Evolutionary conservation across 352 stramenopile species (phyloP), one percentile per base, ranked within the genome.

Genomic region (Globisporangium recalcitrans): DNA sequence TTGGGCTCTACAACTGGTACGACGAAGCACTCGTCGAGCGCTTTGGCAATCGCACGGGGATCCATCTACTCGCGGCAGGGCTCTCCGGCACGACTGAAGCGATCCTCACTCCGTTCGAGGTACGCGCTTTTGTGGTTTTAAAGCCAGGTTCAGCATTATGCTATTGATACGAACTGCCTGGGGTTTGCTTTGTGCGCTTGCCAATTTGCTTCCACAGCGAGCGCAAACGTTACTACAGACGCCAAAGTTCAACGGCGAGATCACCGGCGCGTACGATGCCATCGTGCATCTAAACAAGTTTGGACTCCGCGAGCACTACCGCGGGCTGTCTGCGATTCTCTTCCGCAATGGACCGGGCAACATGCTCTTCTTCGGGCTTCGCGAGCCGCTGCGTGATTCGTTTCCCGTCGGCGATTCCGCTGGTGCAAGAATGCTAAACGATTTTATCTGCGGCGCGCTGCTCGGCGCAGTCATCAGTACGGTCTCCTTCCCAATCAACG

Each of bases 1-100:
- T 96, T 67, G 88, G 88, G 7, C 71, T 95, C 0, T 96, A 94
- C 66, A 94, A 95, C 65, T 91, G 81, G 66, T 96, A 95, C 66
- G 69, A 91, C 59, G 74, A 88, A 49, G 40, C 78, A 34, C 60
- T 96, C 16, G 63, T 67, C 0, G 63, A 70, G 13, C 70, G 65
- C 21, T 81, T 87, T 42, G 83, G 82, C 3, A 61, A 77, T 9
- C 68, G 68, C 19, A 67, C 27, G 42, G 69, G 72, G 24, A 61
- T 90, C 27, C 81, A 85, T 51, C 63, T 87, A 11, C 49, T 87
- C 16, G 82, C 83, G 3, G 86, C 86, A 8, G 77, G 79, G 31
- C 61, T 91, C 13, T 83, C 87, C 0, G 88, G 88, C 46, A 90
- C 87, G 10, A 93, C 88, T 0, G 88, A 96, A 62, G 88, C 88